Evolutionary conservation across 441 rosid species (phyloP).

Genomic region (Sinapis alba): DNA sequence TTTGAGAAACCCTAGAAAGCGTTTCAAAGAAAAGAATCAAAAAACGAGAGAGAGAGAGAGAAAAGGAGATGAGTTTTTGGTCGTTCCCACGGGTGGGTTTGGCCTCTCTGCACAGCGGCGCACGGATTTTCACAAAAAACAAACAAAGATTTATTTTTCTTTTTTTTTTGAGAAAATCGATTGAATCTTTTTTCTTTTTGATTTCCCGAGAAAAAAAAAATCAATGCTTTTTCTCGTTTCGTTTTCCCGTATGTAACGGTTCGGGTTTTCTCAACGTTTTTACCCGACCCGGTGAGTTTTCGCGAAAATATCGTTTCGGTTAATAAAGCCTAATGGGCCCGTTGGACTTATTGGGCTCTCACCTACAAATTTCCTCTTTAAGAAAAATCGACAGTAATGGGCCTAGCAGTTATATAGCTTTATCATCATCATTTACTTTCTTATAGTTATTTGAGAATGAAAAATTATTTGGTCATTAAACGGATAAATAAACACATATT

Average conservation of each 20-base stretch:
- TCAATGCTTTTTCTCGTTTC: not conserved
- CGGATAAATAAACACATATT: too few relatives aligned
- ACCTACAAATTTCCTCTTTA: not conserved
- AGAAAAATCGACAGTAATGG: too few relatives aligned
- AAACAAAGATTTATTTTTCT: not conserved
- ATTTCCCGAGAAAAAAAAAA: not conserved
- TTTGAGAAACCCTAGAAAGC: conserved; percentile 37
- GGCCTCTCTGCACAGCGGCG: conserved; percentile 41
- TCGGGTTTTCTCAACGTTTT: not conserved
- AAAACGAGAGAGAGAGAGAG: conserved; percentile 13
- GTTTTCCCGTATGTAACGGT: not conserved
- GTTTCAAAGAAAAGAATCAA: not conserved
- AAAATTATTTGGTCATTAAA: too few relatives aligned
- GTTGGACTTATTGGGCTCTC: not conserved
- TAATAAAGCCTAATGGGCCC: conserved; percentile 5
- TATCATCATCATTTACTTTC: too few relatives aligned
- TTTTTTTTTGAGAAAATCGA: not conserved
- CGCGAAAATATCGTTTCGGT: conserved; percentile 1
- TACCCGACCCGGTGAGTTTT: conserved; percentile 18
- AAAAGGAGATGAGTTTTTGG: not conserved
- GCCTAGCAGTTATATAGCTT: too few relatives aligned
- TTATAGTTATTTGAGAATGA: too few relatives aligned
- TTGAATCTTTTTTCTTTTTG: not conserved
- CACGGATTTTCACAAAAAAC: conserved; percentile 34
- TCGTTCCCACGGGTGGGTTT: conserved; percentile 51